Evolutionary conservation across 73 alveolate genomes (phyloP).

Genomic region (Symbiodinium pilosum): DNA sequence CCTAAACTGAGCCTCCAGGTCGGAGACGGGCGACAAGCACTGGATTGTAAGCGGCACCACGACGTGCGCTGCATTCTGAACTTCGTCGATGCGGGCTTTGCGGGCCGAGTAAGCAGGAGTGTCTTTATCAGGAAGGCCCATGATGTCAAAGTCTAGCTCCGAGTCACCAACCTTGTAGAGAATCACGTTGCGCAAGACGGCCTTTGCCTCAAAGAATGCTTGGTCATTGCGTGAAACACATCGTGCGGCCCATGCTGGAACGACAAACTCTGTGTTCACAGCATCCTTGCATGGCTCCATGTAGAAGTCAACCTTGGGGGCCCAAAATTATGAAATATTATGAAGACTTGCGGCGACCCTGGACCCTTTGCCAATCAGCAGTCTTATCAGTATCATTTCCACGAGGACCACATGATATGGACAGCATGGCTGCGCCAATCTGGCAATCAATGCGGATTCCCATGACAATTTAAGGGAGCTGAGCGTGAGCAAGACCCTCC

Average conservation of each 20-base stretch:
- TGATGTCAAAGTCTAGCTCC: not conserved
- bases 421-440: too few relatives aligned
- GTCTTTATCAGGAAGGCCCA: not conserved
- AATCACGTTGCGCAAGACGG: not conserved
- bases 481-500: too few relatives aligned
- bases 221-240: conserved; percentile 19
- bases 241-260: conserved; percentile 11
- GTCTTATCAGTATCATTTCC: too few relatives aligned
- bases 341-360: not conserved
- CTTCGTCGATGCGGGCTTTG: not conserved
- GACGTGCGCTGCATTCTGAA: not conserved
- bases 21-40: conserved; percentile 11
- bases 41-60: not conserved
- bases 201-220: not conserved
- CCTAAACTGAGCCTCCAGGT: not conserved
- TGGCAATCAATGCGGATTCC: too few relatives aligned
- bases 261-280: not conserved
- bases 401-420: too few relatives aligned
- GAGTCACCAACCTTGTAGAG: not conserved
- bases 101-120: not conserved
- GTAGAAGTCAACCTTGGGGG: conserved; percentile 10
- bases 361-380: not conserved
- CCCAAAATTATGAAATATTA: too few relatives aligned
- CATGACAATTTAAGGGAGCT: too few relatives aligned
- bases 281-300: not conserved